Base-by-base conservation (phyloP, 148 eudicot genomes). In the Camellia lanceoleosa region DNA sequence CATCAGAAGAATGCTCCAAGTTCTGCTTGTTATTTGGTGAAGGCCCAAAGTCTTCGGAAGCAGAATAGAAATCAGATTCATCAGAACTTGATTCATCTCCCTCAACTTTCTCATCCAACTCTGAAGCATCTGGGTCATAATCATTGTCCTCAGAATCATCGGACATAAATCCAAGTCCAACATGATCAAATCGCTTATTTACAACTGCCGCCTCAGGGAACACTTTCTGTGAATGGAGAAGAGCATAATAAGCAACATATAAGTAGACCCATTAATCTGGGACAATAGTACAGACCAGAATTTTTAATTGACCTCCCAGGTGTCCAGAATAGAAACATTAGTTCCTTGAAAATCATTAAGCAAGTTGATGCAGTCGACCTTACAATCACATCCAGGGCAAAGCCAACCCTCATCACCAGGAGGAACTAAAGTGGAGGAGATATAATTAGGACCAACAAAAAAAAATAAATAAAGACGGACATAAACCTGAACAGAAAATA, bases 301-400 rank as follows among this genome's bases (percentile, higher is more conserved):
- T 23, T 73, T 4, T 52, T 52, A 12, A 47, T 78, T 18, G 81
- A 95, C 98, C 97, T 95, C 97, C 97, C 94, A 92, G 63, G 87
- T 88, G 82, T 92, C 94, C 71, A 76, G 74, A 79, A 91, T 70
- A 43, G 89, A 85, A 81, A 90, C 83, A 72, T 85, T 87, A 83
- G 87, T 81, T 83, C 89, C 92, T 74, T 89, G 89, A 84, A 89
- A 85, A 81, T 91, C 95, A 88, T 91, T 92, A 81, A 95, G 87
- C 81, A 91, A 77, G 52, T 85, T 90, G 79, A 91, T 71, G 87
- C 98, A 95, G 82, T 92, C 95, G 73, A 80, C 87, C 84, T 92
- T 95, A 86, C 98, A 95, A 85, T 92, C 95, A 87, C 97, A 95
- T 67, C 93, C 95, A 67, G 98, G 98, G 82, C 98, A 95, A 85